Evolutionary conservation across 495 filamentous ascomycete species (phyloP), one percentile per base, ranked within the genome.

Genomic region (Neurospora discreta): DNA sequence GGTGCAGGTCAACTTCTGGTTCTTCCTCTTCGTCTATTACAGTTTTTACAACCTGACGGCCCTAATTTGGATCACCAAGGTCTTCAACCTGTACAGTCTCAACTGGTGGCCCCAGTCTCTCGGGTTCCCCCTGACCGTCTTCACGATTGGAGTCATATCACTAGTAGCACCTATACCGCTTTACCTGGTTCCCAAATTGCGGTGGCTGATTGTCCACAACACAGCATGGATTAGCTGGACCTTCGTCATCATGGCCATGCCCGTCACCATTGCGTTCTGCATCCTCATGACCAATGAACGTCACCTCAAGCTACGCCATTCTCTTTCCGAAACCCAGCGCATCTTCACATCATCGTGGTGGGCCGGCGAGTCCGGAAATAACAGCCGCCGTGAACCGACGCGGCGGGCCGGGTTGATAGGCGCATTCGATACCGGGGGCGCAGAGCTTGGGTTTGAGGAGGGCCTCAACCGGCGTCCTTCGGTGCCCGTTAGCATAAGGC

Each of bases 1-100:
- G 38, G 88, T 89, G 5, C 85, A 84, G 67, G 84, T 90, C 72
- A 89, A 89, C 80, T 90, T 90, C 74, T 90, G 88, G 88, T 89
- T 89, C 81, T 90, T 90, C 78, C 81, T 90, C 4, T 84, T 87
- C 20, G 83, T 89, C 46, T 90, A 89, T 80, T 90, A 90, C 77
- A 86, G 86, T 33, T 87, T 89, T 75, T 90, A 90, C 78, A 89
- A 87, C 75, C 75, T 89, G 33, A 87, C 87, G 8, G 88, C 87
- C 5, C 78, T 90, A 73, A 84, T 89, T 39, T 90, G 88, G 88
- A 88, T 90, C 68, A 90, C 88, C 58, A 90, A 90, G 73, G 82
- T 90, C 1, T 90, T 90, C 77, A 90, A 90, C 77, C 80, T 90
- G 33, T 90, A 90, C 78, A 88, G 86, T 58, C 80, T 90, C 39